Percentiles rank a stretch among this genome's conserved stretches.
Evolutionary conservation across 768 basidiomycete species (phyloP).

Genomic region (Boletus subparvulus): DNA sequence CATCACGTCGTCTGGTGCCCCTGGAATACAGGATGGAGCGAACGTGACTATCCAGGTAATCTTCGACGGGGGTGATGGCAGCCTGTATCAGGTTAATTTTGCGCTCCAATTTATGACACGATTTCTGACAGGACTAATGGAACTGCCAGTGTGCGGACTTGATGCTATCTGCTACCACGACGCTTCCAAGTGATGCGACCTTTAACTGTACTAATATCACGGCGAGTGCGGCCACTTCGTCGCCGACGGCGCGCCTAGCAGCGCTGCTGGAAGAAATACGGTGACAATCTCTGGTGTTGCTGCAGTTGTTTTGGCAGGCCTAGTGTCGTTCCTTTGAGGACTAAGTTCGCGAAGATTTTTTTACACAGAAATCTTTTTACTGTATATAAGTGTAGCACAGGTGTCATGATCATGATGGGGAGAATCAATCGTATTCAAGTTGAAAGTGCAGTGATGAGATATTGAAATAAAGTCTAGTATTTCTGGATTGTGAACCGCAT

Average conservation of each 20-base stretch:
- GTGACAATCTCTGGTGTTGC: slow-evolving; percentile 6
- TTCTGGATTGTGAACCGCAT: background rate
- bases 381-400: background rate
- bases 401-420: too few species aligned
- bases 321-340: slow-evolving; percentile 15
- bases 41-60: slow-evolving; percentile 74
- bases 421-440: too few species aligned
- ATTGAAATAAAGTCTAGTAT: too few species aligned
- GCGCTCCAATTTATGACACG: background rate
- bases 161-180: slow-evolving; percentile 59
- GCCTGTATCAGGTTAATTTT: slow-evolving; percentile 58
- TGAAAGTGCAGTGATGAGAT: too few species aligned
- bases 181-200: slow-evolving; percentile 44
- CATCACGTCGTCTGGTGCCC: slow-evolving; percentile 47
- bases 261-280: slow-evolving; percentile 16
- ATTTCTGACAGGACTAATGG: background rate
- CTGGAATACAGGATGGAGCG: slow-evolving; percentile 55
- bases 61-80: slow-evolving; percentile 70
- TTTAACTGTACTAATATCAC: slow-evolving; percentile 36
- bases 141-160: slow-evolving; percentile 71
- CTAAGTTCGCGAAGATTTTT: background rate
- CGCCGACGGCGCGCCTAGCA: slow-evolving; percentile 17
- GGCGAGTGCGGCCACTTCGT: slow-evolving; percentile 10
- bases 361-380: background rate
- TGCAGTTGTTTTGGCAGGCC: slow-evolving; percentile 8